Base-by-base conservation (phyloP, 2,329 filamentous ascomycete species). In the Hymenoscyphus salicellus region DNA sequence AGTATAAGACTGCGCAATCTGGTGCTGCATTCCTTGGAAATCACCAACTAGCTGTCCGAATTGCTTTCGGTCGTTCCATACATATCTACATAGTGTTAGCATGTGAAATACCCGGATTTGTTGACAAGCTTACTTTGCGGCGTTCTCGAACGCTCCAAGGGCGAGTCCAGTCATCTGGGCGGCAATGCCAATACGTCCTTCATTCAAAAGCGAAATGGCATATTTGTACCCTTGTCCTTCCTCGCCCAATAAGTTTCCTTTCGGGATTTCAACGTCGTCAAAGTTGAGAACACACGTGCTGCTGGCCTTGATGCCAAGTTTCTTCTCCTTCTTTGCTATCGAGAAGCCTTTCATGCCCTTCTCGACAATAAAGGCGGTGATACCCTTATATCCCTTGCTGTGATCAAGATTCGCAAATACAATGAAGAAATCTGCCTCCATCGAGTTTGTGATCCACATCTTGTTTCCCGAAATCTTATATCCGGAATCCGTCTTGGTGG, bases 261-360 rank as follows among this genome's bases (percentile, higher is more conserved):
- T 89, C 67, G 95, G 93, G 46, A 99, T 85, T 75, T 94, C 86
- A 61, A 98, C 93, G 74, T 99, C 95, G 79, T 99, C 95, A 73
- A 99, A 96, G 84, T 92, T 98, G 78, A 99, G 84, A 68, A 97
- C 94, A 79, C 95, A 99, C 36, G 95, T 99, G 81, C 91, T 96
- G 80, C 91, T 96, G 62, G 95, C 95, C 75, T 86, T 89, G 81
- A 99, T 99, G 65, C 95, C 95, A 58, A 99, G 88, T 84, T 99
- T 99, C 89, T 98, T 98, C 84, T 99, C 95, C 84, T 99, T 99
- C 86, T 99, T 99, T 49, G 95, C 93, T 74, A 99, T 96, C 66
- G 86, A 89, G 83, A 99, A 97, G 38, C 95, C 95, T 63, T 89
- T 88, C 59, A 87, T 91, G 74, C 84, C 89, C 83, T 97, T 97